Conservation (phyloP, 306 rosid species). For the Quercus variabilis region DNA sequence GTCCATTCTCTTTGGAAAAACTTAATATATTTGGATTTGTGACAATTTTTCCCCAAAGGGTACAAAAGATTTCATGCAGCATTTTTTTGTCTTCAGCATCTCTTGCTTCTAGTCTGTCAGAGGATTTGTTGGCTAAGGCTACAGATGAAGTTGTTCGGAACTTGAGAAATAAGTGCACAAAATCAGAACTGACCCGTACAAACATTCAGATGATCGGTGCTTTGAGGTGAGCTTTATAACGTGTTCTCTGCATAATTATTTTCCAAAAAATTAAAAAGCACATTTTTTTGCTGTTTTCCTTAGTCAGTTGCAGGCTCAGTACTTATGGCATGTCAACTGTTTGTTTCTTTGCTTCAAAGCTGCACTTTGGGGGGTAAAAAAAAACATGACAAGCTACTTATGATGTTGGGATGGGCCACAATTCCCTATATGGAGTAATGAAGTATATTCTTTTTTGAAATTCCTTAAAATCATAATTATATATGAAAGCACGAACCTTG, state of each 20-base stretch:
- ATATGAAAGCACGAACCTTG: background rate
- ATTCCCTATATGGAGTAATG: background rate
- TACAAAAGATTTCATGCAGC: conserved; percentile 1
- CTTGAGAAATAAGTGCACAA: conserved; percentile 63
- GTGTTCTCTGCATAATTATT: background rate
- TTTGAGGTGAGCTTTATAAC: conserved; percentile 58
- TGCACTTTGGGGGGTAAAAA: no score
- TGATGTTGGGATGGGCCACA: background rate
- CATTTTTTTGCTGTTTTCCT: no score
- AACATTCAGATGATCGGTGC: conserved; percentile 99
- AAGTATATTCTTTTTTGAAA: background rate
- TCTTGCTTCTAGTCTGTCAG: conserved; percentile 91
- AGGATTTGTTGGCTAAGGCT: conserved; percentile 84
- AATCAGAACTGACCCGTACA: conserved; percentile 81
- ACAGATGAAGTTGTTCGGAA: conserved; percentile 69
- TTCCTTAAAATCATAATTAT: background rate
- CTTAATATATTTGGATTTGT: background rate
- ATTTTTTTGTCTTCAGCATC: conserved; percentile 59
- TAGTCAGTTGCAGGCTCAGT: no score
- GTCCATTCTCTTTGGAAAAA: background rate
- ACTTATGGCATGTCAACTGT: no score
- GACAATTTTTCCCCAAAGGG: background rate
- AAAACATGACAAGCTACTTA: no score
- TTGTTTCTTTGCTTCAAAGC: no score
- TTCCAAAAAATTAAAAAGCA: no score